Evolutionary conservation across 139 green algal genomes (phyloP).

Genomic region (Yamagishiella unicocca): DNA sequence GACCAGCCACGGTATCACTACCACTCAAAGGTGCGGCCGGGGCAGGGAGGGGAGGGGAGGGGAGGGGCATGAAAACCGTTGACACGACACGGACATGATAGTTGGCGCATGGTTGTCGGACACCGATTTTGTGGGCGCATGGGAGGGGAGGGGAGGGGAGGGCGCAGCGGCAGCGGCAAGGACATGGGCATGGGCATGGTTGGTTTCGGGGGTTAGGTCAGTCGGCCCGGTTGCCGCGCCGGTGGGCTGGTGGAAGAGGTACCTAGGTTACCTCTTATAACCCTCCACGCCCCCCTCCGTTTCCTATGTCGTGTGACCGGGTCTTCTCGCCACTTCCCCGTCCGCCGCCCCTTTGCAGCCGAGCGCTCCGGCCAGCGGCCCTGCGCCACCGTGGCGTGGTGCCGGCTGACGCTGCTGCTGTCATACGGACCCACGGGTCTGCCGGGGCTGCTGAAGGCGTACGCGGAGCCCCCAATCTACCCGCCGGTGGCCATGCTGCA

Average conservation of each 20-base stretch:
- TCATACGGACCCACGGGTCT: background rate
- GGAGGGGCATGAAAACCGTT: no score
- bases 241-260: background rate
- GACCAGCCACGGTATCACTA: conserved; percentile 12
- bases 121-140: no score
- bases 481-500: conserved; percentile 42
- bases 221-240: no score
- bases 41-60: background rate
- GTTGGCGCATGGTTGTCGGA: no score
- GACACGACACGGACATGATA: no score
- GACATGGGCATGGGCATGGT: background rate
- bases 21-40: conserved; percentile 17
- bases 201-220: no score
- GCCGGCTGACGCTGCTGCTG: conserved; percentile 35
- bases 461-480: conserved; percentile 15
- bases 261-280: no score
- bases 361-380: conserved; percentile 30
- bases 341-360: background rate
- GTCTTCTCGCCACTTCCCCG: background rate
- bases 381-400: conserved; percentile 29
- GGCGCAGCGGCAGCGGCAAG: background rate
- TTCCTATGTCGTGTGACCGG: background rate
- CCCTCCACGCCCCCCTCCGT: no score
- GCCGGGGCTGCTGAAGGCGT: background rate
- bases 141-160: background rate